These are phyloP conservation scores for Gliomastix tumulicola DNA, from an alignment of 2,329 filamentous ascomycete species.

Conservation along the genomic window DNA sequence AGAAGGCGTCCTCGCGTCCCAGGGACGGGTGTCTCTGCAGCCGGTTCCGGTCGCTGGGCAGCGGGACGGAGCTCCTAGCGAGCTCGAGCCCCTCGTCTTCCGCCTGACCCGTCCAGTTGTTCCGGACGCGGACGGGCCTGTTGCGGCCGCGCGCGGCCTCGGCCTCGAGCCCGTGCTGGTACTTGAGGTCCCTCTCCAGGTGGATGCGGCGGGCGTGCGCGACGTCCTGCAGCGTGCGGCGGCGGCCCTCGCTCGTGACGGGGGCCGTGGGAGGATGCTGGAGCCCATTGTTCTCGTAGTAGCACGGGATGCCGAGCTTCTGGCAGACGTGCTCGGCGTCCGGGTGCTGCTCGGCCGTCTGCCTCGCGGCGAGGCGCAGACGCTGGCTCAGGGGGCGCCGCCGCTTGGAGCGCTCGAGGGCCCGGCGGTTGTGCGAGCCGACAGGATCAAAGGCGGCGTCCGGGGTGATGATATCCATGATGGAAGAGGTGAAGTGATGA, in stretches of 20 bases:
- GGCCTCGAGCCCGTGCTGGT: too few relatives aligned
- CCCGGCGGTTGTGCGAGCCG: too few relatives aligned
- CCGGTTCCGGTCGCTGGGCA: slow-evolving; percentile 25
- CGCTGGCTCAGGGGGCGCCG: slow-evolving; percentile 4
- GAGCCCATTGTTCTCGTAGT: not conserved
- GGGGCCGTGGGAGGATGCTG: too few relatives aligned
- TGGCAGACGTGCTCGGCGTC: slow-evolving; percentile 1
- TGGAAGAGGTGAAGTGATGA: too few relatives aligned
- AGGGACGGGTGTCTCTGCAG: slow-evolving; percentile 30
- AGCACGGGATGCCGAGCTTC: not conserved
- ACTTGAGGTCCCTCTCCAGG: not conserved
- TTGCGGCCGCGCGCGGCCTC: too few relatives aligned
- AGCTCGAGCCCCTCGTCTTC: slow-evolving; percentile 25
- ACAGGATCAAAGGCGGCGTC: too few relatives aligned
- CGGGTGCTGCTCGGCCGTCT: slow-evolving; percentile 2
- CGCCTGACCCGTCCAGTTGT: too few relatives aligned
- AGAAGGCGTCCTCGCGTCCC: slow-evolving; percentile 39
- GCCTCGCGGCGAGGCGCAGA: slow-evolving; percentile 5
- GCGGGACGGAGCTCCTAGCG: slow-evolving; percentile 22
- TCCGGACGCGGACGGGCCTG: too few relatives aligned
- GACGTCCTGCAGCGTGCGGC: not conserved
- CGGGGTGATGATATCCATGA: too few relatives aligned
- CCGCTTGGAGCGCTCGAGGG: too few relatives aligned
- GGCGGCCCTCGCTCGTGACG: too few relatives aligned
- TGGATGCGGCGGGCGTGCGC: not conserved